A percentile compares a stretch with the other conserved stretches of the same genome.
phyloP scores from a whole-genome alignment of 192 early-diverging fungal species.

The Coemansia sp. region DNA sequence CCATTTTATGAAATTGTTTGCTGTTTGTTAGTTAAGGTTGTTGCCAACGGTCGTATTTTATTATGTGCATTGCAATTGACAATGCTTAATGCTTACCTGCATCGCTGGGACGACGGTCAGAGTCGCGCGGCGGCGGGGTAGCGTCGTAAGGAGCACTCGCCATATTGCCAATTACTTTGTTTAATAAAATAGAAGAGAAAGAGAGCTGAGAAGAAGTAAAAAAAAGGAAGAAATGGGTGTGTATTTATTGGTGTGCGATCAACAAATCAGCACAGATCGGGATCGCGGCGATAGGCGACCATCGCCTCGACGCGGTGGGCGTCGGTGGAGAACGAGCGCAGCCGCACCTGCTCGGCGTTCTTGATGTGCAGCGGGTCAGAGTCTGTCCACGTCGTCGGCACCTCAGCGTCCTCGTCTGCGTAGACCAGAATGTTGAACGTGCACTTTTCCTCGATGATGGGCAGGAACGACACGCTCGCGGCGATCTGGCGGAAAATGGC shows the following conservation, averaged over 20 bases:
- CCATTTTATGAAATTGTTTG: neutral
- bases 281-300: slow-evolving; percentile 77
- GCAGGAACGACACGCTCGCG: slow-evolving; percentile 85
- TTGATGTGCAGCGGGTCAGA: slow-evolving; percentile 75
- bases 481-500: slow-evolving; percentile 92
- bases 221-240: neutral
- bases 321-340: slow-evolving; percentile 81
- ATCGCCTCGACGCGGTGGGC: slow-evolving; percentile 81
- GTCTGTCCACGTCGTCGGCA: slow-evolving; percentile 85
- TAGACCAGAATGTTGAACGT: slow-evolving; percentile 93
- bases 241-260: neutral
- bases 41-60: neutral
- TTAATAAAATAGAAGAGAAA: no score
- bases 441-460: slow-evolving; percentile 82
- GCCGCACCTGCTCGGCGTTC: slow-evolving; percentile 80
- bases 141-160: slow-evolving; percentile 14
- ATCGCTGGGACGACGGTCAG: neutral
- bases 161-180: neutral
- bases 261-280: slow-evolving; percentile 49
- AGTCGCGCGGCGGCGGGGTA: slow-evolving; percentile 6
- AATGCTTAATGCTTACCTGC: slow-evolving; percentile 9
- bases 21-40: no score
- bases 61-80: neutral
- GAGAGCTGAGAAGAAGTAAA: no score
- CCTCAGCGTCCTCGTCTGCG: slow-evolving; percentile 80